Conservation (phyloP, 2,329 filamentous ascomycete genomes). For the Claviceps sp. region DNA sequence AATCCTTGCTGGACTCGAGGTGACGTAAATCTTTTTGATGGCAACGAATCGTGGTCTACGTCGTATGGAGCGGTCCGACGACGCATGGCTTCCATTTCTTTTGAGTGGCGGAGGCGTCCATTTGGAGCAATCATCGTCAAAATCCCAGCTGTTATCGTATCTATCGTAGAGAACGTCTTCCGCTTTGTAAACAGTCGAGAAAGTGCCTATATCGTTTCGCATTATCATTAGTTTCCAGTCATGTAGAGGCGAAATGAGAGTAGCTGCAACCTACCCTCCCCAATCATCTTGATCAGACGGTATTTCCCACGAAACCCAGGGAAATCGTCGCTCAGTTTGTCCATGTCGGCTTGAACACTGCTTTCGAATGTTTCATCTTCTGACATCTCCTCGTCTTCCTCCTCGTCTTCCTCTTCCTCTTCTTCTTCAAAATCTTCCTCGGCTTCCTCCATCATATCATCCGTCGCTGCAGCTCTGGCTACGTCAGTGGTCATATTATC, state of each 20-base stretch:
- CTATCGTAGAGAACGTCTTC: constrained; percentile 78
- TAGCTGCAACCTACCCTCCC: constrained; percentile 54
- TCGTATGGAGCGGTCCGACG: constrained; percentile 16
- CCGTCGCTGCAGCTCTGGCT: constrained; percentile 10
- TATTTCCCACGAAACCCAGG: constrained; percentile 73
- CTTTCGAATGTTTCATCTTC: constrained; percentile 54
- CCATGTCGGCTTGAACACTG: constrained; percentile 72
- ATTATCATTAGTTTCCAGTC: neutral
- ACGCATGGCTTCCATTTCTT: constrained; percentile 23
- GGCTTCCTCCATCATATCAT: constrained; percentile 15
- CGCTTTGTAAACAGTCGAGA: constrained; percentile 97
- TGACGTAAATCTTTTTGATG: constrained; percentile 99
- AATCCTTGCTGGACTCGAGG: constrained; percentile 83
- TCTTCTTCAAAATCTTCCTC: constrained; percentile 17
- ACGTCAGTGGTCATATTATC: constrained; percentile 18
- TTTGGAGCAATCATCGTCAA: constrained; percentile 50
- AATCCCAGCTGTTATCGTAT: constrained; percentile 80
- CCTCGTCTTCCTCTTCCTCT: constrained; percentile 21
- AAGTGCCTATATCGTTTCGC: constrained; percentile 56
- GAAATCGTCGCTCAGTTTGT: constrained; percentile 68
- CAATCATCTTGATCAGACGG: constrained; percentile 88
- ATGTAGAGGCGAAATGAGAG: neutral
- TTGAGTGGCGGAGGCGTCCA: constrained; percentile 59
- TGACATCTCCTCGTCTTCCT: constrained; percentile 27
- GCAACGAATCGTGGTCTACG: constrained; percentile 63